Evolutionary conservation across 1,284 basidiomycete species (phyloP).

Genomic region (Phlebopus sp.): DNA sequence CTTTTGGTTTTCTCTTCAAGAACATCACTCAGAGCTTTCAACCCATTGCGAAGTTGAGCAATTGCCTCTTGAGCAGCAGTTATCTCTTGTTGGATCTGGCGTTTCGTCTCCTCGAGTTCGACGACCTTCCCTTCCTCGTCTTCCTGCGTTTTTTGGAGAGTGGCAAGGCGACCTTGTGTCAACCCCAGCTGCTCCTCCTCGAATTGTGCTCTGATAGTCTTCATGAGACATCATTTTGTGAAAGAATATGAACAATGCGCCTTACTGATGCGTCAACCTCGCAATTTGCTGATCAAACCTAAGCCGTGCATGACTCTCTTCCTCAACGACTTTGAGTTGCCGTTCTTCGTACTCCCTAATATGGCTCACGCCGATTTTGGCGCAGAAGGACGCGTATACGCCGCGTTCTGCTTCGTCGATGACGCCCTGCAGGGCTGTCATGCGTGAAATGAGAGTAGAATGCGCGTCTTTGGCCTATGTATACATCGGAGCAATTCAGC

Average conservation of each 20-base stretch:
- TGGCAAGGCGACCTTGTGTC: constrained; percentile 61
- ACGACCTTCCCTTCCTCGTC: constrained; percentile 58
- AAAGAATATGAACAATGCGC: constrained; percentile 14
- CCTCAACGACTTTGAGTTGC: constrained; percentile 84
- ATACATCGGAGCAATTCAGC: not conserved
- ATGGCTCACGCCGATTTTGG: constrained; percentile 74
- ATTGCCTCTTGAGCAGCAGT: constrained; percentile 60
- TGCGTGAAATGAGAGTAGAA: constrained; percentile 51
- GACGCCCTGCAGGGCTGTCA: constrained; percentile 54
- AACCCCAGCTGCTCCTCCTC: constrained; percentile 70
- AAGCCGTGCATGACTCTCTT: constrained; percentile 82
- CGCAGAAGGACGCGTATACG: constrained; percentile 82
- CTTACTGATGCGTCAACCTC: constrained; percentile 84
- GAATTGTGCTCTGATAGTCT: constrained; percentile 63
- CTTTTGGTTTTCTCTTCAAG: constrained; percentile 67
- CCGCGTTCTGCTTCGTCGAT: constrained; percentile 80
- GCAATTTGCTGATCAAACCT: constrained; percentile 88
- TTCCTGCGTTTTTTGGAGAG: constrained; percentile 52
- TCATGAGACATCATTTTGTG: not conserved
- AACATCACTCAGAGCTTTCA: constrained; percentile 59
- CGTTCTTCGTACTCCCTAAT: constrained; percentile 96
- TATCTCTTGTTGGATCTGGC: constrained; percentile 63
- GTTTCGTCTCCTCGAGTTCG: constrained; percentile 58
- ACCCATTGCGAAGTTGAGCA: constrained; percentile 54
- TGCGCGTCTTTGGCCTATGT: constrained; percentile 54